Conservation (phyloP, 352 stramenopile genomes). For the Pythium aphanidermatum region DNA sequence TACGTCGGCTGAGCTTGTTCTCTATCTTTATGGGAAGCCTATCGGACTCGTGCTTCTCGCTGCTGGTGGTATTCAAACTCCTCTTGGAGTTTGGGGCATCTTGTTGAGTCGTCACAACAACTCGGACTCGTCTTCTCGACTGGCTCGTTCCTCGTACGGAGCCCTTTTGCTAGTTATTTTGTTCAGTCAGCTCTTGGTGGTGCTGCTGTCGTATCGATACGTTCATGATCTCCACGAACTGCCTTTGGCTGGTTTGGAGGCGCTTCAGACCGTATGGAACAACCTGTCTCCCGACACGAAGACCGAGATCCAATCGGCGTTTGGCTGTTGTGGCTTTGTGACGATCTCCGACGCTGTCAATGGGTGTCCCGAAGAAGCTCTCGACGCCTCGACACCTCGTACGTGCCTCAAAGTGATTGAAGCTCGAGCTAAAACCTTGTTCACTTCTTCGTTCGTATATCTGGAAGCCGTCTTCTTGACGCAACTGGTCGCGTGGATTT, state of each 20-base stretch:
- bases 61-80: constrained; percentile 12
- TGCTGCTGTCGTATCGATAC: constrained; percentile 17
- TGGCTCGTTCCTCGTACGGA: constrained; percentile 6
- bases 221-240: constrained; percentile 18
- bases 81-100: constrained; percentile 6
- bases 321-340: constrained; percentile 31
- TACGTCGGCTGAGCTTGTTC: constrained; percentile 18
- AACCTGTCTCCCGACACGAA: neutral
- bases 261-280: constrained; percentile 15
- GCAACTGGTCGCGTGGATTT: constrained; percentile 13
- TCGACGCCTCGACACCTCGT: constrained; percentile 17
- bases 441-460: constrained; percentile 21
- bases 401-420: constrained; percentile 21
- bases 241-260: neutral
- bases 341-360: constrained; percentile 6
- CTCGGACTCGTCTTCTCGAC: constrained; percentile 6
- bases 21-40: constrained; percentile 24
- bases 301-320: constrained; percentile 22
- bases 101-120: neutral
- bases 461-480: constrained; percentile 18
- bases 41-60: constrained; percentile 19
- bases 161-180: constrained; percentile 10
- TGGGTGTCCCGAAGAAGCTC: constrained; percentile 25
- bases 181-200: constrained; percentile 11
- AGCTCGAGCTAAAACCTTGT: constrained; percentile 12